Conservation (phyloP, 371 early-diverging fungal species). For the Smittium culicis region DNA sequence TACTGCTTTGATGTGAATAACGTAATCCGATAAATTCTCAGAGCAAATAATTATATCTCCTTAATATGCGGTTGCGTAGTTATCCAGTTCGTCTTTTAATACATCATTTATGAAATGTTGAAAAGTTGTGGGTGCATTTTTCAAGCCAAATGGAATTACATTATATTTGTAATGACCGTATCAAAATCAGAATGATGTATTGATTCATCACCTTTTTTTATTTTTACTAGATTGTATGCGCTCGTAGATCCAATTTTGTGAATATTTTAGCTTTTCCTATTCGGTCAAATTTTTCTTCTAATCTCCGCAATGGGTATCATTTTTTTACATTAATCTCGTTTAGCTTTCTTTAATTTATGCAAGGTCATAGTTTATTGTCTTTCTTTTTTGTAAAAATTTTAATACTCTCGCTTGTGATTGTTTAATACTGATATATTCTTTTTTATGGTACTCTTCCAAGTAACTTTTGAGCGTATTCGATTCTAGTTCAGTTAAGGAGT, state of each 20-base stretch:
- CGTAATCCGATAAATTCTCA: neutral
- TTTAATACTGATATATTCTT: slow-evolving; percentile 9
- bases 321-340: slow-evolving; percentile 33
- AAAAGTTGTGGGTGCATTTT: slow-evolving; percentile 12
- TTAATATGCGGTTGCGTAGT: slow-evolving; percentile 10
- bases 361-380: slow-evolving; percentile 33
- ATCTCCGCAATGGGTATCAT: slow-evolving; percentile 22
- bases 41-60: slow-evolving; percentile 15
- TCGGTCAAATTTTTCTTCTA: slow-evolving; percentile 26
- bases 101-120: slow-evolving; percentile 6
- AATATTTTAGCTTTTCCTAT: slow-evolving; percentile 17
- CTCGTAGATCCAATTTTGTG: slow-evolving; percentile 23
- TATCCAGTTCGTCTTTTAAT: slow-evolving; percentile 6
- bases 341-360: slow-evolving; percentile 34
- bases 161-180: slow-evolving; percentile 32
- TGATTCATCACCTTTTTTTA: slow-evolving; percentile 18
- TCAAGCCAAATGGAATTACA: slow-evolving; percentile 40
- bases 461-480: slow-evolving; percentile 6
- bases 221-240: slow-evolving; percentile 31
- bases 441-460: slow-evolving; percentile 5
- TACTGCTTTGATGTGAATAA: neutral
- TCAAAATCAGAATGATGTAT: slow-evolving; percentile 37
- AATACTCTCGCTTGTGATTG: slow-evolving; percentile 37
- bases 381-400: slow-evolving; percentile 41
- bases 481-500: slow-evolving; percentile 11